A percentile compares a stretch with the other conserved stretches of the same genome.
These are phyloP conservation scores for Stromatinia cepivora DNA, from an alignment of 2,329 filamentous ascomycete genomes.

Conservation along the genomic window DNA sequence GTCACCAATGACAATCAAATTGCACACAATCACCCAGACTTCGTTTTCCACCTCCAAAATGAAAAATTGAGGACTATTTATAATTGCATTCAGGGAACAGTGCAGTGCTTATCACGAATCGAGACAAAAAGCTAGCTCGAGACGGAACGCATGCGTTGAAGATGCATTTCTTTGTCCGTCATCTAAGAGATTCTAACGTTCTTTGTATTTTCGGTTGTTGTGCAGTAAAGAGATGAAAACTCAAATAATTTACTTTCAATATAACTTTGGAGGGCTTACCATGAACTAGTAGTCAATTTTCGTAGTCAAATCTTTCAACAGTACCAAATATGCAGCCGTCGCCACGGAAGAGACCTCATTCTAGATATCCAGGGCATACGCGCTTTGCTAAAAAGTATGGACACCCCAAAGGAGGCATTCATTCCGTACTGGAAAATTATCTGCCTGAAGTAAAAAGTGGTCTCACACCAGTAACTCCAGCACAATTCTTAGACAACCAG, in stretches of 20 bases:
- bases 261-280: not conserved
- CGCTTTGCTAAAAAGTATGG: slow-evolving; percentile 11
- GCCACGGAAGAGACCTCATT: not conserved
- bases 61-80: no score
- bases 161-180: not conserved
- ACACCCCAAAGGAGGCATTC: slow-evolving; percentile 1
- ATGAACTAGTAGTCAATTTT: not conserved
- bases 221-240: not conserved
- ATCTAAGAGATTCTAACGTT: not conserved
- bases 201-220: not conserved
- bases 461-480: slow-evolving; percentile 4
- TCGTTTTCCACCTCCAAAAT: not conserved
- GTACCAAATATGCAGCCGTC: not conserved
- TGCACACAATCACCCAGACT: not conserved
- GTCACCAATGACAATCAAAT: not conserved
- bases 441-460: slow-evolving; percentile 10
- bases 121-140: not conserved
- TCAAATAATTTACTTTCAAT: not conserved
- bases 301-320: not conserved
- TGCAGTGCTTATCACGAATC: not conserved
- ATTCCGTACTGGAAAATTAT: not conserved
- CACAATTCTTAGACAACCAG: not conserved
- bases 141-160: not conserved
- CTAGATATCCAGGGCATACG: not conserved
- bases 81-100: no score